Evolutionary conservation across 495 filamentous ascomycete species (phyloP).

Genomic region (Xanthoparmelia taractica): DNA sequence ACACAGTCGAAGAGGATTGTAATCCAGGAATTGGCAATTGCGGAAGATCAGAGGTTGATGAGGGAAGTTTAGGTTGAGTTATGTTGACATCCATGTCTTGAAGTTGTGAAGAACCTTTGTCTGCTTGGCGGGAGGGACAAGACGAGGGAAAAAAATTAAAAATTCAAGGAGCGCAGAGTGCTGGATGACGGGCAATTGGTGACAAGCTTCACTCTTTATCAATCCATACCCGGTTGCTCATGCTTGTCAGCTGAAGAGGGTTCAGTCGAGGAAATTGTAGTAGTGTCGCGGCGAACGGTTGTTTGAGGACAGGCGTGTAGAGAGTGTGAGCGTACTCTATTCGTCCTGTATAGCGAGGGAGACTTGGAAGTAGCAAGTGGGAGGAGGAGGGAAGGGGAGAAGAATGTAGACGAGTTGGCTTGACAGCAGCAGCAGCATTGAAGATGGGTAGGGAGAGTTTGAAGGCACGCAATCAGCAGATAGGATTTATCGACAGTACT

Average conservation of each 20-base stretch:
- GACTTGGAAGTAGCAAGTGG: background rate
- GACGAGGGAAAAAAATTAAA: background rate
- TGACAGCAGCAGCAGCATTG: too few relatives aligned
- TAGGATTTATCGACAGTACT: background rate
- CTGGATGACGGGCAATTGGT: background rate
- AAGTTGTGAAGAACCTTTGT: background rate
- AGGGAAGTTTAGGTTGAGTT: slow-evolving; percentile 45
- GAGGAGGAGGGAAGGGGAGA: background rate
- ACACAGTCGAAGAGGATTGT: slow-evolving; percentile 49
- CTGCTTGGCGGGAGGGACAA: background rate
- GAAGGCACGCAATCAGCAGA: background rate
- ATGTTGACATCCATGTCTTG: slow-evolving; percentile 14
- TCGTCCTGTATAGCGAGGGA: background rate
- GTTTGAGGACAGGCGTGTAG: background rate
- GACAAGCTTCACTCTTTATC: background rate
- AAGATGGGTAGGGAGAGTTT: background rate
- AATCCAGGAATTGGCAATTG: slow-evolving; percentile 64
- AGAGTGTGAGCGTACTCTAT: background rate
- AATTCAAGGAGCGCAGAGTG: background rate
- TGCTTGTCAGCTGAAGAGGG: background rate
- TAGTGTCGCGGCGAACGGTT: background rate
- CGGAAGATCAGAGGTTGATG: slow-evolving; percentile 58
- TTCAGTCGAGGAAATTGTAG: background rate
- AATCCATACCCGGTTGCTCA: background rate
- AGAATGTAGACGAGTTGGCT: background rate